phyloP scores from a whole-genome alignment of 2,329 filamentous ascomycete genomes.

The Tolypocladium sp. region DNA sequence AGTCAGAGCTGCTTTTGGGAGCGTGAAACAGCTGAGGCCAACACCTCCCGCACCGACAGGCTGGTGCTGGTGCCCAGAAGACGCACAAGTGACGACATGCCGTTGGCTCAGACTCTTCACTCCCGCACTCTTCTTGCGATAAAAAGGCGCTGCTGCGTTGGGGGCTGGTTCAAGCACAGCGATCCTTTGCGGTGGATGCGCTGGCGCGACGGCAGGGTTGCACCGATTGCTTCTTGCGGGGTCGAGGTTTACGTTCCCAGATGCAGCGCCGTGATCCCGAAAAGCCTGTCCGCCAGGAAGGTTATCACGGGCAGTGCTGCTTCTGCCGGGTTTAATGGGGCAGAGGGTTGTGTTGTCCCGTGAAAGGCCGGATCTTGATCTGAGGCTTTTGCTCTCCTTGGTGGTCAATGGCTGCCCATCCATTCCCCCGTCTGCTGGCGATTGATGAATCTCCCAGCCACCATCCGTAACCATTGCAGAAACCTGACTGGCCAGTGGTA shows the following conservation, averaged over 20 bases:
- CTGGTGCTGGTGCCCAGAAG: background rate
- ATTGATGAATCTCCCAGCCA: background rate
- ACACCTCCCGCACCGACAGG: background rate
- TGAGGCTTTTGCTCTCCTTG: background rate
- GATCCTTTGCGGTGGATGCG: background rate
- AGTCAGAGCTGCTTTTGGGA: background rate
- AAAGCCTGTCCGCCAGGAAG: background rate
- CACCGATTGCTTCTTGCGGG: background rate
- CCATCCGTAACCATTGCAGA: background rate
- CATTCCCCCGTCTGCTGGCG: background rate
- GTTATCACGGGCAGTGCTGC: background rate
- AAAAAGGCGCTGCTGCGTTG: background rate
- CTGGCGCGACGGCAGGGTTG: background rate
- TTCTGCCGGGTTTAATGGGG: background rate
- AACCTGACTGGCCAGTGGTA: background rate
- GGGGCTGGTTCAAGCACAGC: background rate
- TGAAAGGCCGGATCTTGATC: background rate
- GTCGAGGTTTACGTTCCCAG: background rate
- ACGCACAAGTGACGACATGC: background rate
- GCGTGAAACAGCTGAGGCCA: background rate
- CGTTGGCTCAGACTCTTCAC: background rate
- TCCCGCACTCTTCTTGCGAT: background rate
- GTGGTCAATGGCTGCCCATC: background rate
- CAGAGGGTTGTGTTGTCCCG: background rate
- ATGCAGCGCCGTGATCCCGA: background rate